These are phyloP conservation scores for Cornus florida DNA, from an alignment of 148 eudicot genomes.

Conservation along the genomic window DNA sequence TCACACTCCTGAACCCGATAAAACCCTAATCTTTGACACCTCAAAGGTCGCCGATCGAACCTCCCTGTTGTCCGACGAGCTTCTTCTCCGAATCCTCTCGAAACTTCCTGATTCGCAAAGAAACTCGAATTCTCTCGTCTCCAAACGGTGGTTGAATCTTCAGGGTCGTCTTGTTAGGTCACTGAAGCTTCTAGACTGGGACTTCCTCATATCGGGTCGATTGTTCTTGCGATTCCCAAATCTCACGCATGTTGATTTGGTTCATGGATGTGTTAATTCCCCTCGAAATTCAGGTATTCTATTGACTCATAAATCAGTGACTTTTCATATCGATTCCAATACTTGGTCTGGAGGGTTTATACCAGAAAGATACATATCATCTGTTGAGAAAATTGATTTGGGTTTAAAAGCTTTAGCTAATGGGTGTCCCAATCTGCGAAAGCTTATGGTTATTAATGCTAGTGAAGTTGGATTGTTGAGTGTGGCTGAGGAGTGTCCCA, in stretches of 20 bases:
- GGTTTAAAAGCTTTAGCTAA: conserved; percentile 44
- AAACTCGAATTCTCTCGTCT: conserved; percentile 55
- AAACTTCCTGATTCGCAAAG: conserved; percentile 54
- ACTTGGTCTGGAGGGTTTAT: conserved; percentile 26
- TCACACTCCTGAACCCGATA: neutral
- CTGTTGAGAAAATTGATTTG: conserved; percentile 37
- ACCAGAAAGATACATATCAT: conserved; percentile 32
- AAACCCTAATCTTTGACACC: conserved; percentile 32
- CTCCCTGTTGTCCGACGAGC: conserved; percentile 58
- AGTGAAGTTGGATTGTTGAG: conserved; percentile 62
- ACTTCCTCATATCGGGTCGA: conserved; percentile 57
- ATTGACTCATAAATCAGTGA: conserved; percentile 38
- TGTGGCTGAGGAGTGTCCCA: conserved; percentile 63
- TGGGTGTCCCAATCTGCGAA: conserved; percentile 77
- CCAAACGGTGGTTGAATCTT: conserved; percentile 65
- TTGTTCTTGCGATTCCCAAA: conserved; percentile 59
- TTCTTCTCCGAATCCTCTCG: conserved; percentile 53
- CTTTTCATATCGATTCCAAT: conserved; percentile 47
- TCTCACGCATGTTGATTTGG: conserved; percentile 62
- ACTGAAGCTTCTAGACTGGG: conserved; percentile 62
- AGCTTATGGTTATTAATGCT: conserved; percentile 51
- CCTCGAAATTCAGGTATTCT: conserved; percentile 49
- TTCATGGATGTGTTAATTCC: conserved; percentile 36
- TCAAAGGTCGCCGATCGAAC: conserved; percentile 33
- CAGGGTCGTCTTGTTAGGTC: conserved; percentile 67